phyloP scores from a whole-genome alignment of 805 yeast genomes.

The Ogataea methylovora region DNA sequence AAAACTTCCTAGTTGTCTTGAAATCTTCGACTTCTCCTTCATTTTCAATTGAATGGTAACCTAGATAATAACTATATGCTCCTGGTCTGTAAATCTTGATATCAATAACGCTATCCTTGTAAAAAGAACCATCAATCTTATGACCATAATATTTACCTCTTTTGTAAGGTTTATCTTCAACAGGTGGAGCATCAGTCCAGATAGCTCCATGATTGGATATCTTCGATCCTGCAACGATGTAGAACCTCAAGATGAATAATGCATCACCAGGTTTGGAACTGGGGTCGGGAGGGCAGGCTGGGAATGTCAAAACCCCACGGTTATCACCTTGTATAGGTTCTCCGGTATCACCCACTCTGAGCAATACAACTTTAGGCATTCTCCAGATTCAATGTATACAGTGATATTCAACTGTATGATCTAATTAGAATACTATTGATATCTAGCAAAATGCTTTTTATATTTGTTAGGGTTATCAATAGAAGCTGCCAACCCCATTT shows the following conservation, averaged over 20 bases:
- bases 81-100: constrained; percentile 69
- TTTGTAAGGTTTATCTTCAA: constrained; percentile 34
- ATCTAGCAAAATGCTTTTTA: too few relatives aligned
- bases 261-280: constrained; percentile 26
- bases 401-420: too few relatives aligned
- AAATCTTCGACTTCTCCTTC: constrained; percentile 19
- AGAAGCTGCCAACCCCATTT: too few relatives aligned
- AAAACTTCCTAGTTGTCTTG: constrained; percentile 49
- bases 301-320: constrained; percentile 46
- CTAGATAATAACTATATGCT: constrained; percentile 64
- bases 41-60: constrained; percentile 36
- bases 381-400: too few relatives aligned
- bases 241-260: constrained; percentile 45
- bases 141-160: constrained; percentile 49
- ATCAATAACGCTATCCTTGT: constrained; percentile 52
- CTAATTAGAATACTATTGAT: too few relatives aligned
- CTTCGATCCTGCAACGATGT: constrained; percentile 67
- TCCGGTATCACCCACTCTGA: constrained; percentile 40
- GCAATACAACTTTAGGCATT: constrained; percentile 33
- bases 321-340: constrained; percentile 32
- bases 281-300: constrained; percentile 33
- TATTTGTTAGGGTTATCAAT: too few relatives aligned
- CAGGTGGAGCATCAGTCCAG: constrained; percentile 65
- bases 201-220: constrained; percentile 65
- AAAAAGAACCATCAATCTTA: constrained; percentile 49